phyloP scores from a whole-genome alignment of 331 rosid species.

The Quercus phellos region DNA sequence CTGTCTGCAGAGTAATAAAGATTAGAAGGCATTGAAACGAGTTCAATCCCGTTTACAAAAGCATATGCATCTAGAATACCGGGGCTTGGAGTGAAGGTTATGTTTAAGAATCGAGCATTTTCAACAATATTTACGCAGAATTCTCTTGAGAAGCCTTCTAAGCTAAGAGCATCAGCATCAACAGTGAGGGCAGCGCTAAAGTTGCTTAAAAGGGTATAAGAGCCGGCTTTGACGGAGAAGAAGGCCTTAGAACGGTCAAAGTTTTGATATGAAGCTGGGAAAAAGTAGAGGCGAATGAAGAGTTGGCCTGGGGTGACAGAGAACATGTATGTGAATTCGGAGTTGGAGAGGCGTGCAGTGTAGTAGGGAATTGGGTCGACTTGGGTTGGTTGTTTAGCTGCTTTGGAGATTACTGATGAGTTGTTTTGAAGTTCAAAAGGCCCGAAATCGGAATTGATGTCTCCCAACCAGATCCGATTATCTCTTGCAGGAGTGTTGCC shows the following conservation, averaged over 20 bases:
- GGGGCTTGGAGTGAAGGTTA: slow-evolving; percentile 35
- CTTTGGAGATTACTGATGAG: too few relatives aligned
- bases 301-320: slow-evolving; percentile 38
- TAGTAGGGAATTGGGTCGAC: background rate
- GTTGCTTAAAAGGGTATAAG: slow-evolving; percentile 23
- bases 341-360: slow-evolving; percentile 30
- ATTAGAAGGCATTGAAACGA: slow-evolving; percentile 55
- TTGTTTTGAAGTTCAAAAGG: too few relatives aligned
- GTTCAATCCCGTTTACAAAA: slow-evolving; percentile 56
- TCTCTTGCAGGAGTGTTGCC: too few relatives aligned
- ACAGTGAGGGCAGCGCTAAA: slow-evolving; percentile 49
- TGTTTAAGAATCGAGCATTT: slow-evolving; percentile 4
- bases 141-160: slow-evolving; percentile 3
- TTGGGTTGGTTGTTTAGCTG: background rate
- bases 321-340: slow-evolving; percentile 39
- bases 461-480: too few relatives aligned
- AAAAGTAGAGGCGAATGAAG: slow-evolving; percentile 54
- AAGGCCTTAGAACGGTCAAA: slow-evolving; percentile 20
- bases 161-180: background rate
- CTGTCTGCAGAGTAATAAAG: slow-evolving; percentile 24
- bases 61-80: slow-evolving; percentile 30
- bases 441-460: too few relatives aligned
- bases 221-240: slow-evolving; percentile 32
- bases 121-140: slow-evolving; percentile 33
- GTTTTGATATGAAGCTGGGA: slow-evolving; percentile 6